Evolutionary conservation across 192 early-diverging fungal genomes (phyloP).

Genomic region (Linnemannia zychae): DNA sequence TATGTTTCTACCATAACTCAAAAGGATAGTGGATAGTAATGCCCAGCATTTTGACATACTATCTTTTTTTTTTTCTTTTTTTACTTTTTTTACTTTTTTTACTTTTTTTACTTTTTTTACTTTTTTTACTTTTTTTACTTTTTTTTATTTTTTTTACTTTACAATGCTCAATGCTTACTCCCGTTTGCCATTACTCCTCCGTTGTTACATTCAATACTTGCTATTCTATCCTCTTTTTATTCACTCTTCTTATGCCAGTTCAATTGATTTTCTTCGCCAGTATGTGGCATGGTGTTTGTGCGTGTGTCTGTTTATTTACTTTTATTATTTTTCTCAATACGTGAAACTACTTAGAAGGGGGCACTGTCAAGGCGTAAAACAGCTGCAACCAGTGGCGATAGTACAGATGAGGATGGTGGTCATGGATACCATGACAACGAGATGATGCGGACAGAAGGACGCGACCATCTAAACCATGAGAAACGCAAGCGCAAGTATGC

Average conservation of each 20-base stretch:
- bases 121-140: background rate
- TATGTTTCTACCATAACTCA: background rate
- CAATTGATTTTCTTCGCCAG: slow-evolving; percentile 53
- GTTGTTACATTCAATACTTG: background rate
- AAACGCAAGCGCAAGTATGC: slow-evolving; percentile 32
- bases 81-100: slow-evolving; percentile 2
- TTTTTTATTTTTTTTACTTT: slow-evolving; percentile 15
- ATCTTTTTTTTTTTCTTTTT: slow-evolving; percentile 6
- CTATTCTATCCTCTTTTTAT: background rate
- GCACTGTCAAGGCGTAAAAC: slow-evolving; percentile 3
- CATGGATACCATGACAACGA: slow-evolving; percentile 43
- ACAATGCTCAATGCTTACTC: background rate
- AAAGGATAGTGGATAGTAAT: background rate
- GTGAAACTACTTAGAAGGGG: slow-evolving; percentile 35
- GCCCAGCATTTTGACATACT: background rate
- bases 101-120: background rate
- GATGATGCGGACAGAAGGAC: slow-evolving; percentile 34
- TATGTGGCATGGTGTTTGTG: slow-evolving; percentile 49
- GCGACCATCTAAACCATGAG: background rate
- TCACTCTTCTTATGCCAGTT: background rate
- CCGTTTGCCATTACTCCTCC: background rate
- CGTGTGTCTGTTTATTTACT: slow-evolving; percentile 43
- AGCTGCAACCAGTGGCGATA: slow-evolving; percentile 13
- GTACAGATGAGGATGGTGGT: slow-evolving; percentile 41
- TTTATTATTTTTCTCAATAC: slow-evolving; percentile 46